A percentile compares a stretch with the other conserved stretches of the same genome.
Conservation (phyloP, 164 flowering plant species). For the Stephania japonica region DNA sequence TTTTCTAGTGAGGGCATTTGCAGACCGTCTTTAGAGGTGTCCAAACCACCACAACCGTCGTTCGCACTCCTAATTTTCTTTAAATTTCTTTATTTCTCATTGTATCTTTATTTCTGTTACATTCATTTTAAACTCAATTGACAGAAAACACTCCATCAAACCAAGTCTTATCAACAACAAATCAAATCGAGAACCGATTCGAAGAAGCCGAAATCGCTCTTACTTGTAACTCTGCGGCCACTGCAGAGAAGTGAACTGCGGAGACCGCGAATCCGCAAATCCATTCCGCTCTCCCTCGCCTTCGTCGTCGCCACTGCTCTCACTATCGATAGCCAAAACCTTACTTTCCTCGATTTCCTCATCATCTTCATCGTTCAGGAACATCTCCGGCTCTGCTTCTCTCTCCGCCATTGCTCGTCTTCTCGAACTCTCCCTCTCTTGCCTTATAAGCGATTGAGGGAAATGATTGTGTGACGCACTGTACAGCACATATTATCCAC, state of each 20-base stretch:
- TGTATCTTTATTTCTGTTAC: too few species aligned
- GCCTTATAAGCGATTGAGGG: neutral
- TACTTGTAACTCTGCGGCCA: conserved; percentile 35
- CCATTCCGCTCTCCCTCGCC: conserved; percentile 3
- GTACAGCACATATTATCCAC: too few species aligned
- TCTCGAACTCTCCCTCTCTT: neutral
- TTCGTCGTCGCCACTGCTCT: neutral
- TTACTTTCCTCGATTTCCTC: conserved; percentile 3
- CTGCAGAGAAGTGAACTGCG: conserved; percentile 22
- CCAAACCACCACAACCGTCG: too few species aligned
- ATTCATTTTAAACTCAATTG: too few species aligned
- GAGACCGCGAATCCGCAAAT: neutral
- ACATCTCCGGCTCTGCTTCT: conserved; percentile 8
- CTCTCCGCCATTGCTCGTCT: conserved; percentile 16
- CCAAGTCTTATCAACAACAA: too few species aligned
- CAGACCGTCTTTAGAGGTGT: too few species aligned
- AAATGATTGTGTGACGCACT: too few species aligned
- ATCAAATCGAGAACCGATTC: too few species aligned
- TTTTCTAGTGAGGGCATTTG: too few species aligned
- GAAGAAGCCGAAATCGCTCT: neutral
- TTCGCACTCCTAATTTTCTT: too few species aligned
- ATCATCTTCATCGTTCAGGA: conserved; percentile 13
- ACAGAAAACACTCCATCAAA: too few species aligned
- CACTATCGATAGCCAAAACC: neutral
- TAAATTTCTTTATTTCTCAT: too few species aligned